Evolutionary conservation across 495 filamentous ascomycete species (phyloP).

Genomic region (Arthonia radiata): DNA sequence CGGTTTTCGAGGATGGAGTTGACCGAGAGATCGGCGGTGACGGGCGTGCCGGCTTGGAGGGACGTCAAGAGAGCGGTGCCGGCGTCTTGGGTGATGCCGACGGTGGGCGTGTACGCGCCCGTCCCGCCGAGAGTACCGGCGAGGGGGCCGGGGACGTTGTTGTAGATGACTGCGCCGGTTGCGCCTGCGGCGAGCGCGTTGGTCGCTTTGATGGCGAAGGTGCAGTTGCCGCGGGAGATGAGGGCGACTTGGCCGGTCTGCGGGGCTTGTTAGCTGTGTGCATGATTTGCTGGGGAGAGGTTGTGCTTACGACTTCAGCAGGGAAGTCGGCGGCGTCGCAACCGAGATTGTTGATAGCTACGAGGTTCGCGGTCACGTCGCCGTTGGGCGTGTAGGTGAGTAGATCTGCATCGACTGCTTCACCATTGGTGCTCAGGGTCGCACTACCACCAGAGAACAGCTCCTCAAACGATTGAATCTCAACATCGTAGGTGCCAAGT

Average conservation of each 20-base stretch:
- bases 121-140: slow-evolving; percentile 28
- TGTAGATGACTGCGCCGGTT: slow-evolving; percentile 34
- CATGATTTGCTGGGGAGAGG: slow-evolving; percentile 1
- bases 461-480: slow-evolving; percentile 29
- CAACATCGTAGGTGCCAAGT: slow-evolving; percentile 27
- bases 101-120: slow-evolving; percentile 24
- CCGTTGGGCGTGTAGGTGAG: slow-evolving; percentile 26
- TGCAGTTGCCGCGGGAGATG: slow-evolving; percentile 33
- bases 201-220: slow-evolving; percentile 33
- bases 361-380: slow-evolving; percentile 19
- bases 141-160: slow-evolving; percentile 29
- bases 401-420: slow-evolving; percentile 8
- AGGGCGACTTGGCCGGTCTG: slow-evolving; percentile 34
- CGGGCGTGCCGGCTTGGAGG: slow-evolving; percentile 10
- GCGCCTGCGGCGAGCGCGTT: slow-evolving; percentile 36
- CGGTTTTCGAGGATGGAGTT: slow-evolving; percentile 21
- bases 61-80: slow-evolving; percentile 21
- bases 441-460: slow-evolving; percentile 15
- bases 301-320: slow-evolving; percentile 12
- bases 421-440: slow-evolving; percentile 14
- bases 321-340: slow-evolving; percentile 20
- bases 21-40: slow-evolving; percentile 13
- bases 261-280: slow-evolving; percentile 4
- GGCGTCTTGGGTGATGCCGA: slow-evolving; percentile 25
- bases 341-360: slow-evolving; percentile 27